Conservation (phyloP, 805 yeast species). For the Lipomyces yamadae region DNA sequence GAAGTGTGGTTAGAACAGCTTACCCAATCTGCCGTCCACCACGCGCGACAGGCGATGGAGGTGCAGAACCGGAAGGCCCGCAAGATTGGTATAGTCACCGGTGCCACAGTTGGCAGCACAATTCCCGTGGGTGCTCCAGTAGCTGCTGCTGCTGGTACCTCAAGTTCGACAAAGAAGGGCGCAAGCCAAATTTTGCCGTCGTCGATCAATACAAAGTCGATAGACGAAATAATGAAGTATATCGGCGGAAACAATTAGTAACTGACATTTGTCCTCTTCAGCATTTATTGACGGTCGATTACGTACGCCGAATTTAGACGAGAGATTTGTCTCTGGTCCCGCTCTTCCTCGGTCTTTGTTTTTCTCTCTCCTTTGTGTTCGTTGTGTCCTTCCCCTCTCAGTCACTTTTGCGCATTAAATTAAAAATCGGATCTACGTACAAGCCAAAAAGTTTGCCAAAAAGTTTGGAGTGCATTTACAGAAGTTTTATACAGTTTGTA, state of each 20-base stretch:
- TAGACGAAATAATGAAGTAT: slow-evolving; percentile 73
- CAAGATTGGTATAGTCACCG: slow-evolving; percentile 11
- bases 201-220: slow-evolving; percentile 51
- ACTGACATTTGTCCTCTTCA: not conserved
- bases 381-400: not conserved
- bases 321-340: not conserved
- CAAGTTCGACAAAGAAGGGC: slow-evolving; percentile 6
- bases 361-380: too few relatives aligned
- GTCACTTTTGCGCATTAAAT: not conserved
- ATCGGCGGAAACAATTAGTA: slow-evolving; percentile 63
- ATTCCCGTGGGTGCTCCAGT: slow-evolving; percentile 43
- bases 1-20: slow-evolving; percentile 67
- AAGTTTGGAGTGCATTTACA: not conserved
- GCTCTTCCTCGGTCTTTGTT: too few relatives aligned
- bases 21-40: slow-evolving; percentile 53
- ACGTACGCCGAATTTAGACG: not conserved
- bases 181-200: slow-evolving; percentile 38
- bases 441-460: too few relatives aligned
- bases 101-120: slow-evolving; percentile 33
- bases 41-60: slow-evolving; percentile 52
- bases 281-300: not conserved
- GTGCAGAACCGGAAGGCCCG: slow-evolving; percentile 36
- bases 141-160: slow-evolving; percentile 38
- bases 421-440: not conserved
- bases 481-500: not conserved